phyloP scores from a whole-genome alignment of 495 filamentous ascomycete species.

The Hypoxylon fragiforme region DNA sequence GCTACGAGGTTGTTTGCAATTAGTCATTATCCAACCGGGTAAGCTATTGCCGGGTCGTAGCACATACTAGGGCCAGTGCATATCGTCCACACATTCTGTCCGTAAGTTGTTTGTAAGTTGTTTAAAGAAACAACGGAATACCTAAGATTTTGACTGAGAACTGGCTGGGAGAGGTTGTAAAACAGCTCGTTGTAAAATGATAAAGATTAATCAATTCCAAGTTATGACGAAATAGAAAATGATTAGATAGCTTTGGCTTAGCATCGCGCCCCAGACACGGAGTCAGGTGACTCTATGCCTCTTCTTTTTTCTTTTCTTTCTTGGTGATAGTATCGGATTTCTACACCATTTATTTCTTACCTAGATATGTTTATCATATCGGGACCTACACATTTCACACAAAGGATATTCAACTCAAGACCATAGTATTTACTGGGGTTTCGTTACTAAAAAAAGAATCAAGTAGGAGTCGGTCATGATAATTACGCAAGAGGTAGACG shows the following conservation, averaged over 20 bases:
- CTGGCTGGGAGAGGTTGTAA: no score
- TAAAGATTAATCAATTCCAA: not conserved
- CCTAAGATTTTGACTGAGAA: no score
- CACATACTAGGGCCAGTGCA: conserved; percentile 73
- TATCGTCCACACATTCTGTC: conserved; percentile 82
- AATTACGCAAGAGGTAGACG: not conserved
- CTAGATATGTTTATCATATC: no score
- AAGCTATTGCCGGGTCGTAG: not conserved
- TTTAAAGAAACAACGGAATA: no score
- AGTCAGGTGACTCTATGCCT: conserved; percentile 21
- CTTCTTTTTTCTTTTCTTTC: not conserved
- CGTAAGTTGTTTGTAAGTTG: no score
- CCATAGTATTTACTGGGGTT: no score
- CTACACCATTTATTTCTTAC: no score
- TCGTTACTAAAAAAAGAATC: no score
- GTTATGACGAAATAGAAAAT: conserved; percentile 27
- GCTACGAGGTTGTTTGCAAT: conserved; percentile 42
- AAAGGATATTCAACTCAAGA: no score
- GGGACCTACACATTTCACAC: no score
- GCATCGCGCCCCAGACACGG: conserved; percentile 13
- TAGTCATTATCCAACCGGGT: conserved; percentile 9
- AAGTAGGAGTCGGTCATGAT: not conserved
- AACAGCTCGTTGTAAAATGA: not conserved
- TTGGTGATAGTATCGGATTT: no score
- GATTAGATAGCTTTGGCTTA: not conserved